Percentiles rank a stretch among this genome's conserved stretches.
These are phyloP conservation scores for Meyerozyma carpophila DNA, from an alignment of 1,139 yeast genomes.

Conservation along the genomic window DNA sequence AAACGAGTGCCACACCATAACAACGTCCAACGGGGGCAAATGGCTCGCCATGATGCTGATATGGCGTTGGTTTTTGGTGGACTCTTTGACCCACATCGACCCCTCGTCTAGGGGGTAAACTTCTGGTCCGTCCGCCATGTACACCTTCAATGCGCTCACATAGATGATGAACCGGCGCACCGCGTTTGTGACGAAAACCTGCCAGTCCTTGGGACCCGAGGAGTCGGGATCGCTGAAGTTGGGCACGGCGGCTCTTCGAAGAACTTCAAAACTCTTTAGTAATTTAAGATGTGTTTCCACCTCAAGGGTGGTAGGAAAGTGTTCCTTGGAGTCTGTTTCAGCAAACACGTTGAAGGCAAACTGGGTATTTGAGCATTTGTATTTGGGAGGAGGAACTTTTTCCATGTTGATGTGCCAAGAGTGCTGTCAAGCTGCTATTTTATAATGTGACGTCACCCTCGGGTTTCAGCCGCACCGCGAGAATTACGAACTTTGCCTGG, in stretches of 20 bases:
- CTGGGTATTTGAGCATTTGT: neutral
- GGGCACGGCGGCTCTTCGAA: constrained; percentile 14
- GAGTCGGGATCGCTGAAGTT: neutral
- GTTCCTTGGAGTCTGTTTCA: neutral
- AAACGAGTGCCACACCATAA: constrained; percentile 38
- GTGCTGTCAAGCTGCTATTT: neutral
- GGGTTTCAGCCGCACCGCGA: neutral
- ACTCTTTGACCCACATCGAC: constrained; percentile 3
- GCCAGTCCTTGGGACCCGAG: constrained; percentile 19
- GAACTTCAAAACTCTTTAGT: constrained; percentile 20
- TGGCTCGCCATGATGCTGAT: constrained; percentile 4
- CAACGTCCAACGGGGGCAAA: constrained; percentile 32
- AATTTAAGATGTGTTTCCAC: constrained; percentile 27
- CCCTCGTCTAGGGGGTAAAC: constrained; percentile 2
- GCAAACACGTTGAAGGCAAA: neutral
- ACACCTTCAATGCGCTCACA: constrained; percentile 15
- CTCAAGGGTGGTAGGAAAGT: constrained; percentile 7
- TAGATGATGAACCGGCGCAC: constrained; percentile 25
- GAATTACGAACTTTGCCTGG: neutral
- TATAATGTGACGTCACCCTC: neutral
- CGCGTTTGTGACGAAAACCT: constrained; percentile 23
- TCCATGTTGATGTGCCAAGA: neutral
- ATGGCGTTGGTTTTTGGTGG: constrained; percentile 2
- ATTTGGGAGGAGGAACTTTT: neutral
- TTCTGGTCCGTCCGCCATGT: constrained; percentile 1